Base-by-base conservation (phyloP, 2,329 filamentous ascomycete genomes). In the Alternaria sp. region DNA sequence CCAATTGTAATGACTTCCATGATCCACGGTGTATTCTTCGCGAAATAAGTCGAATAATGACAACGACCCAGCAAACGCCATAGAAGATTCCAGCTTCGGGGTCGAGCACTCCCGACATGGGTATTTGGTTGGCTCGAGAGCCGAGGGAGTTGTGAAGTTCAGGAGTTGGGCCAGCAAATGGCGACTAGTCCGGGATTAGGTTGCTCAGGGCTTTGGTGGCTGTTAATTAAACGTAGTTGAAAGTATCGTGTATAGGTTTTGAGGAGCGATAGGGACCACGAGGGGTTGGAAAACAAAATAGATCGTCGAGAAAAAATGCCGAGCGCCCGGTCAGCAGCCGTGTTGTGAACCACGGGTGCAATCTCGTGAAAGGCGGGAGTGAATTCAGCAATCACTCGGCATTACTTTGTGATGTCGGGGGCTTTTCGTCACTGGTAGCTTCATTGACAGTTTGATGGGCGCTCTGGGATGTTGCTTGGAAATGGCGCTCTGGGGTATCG, bases 31-130 rank as follows among this genome's bases (percentile, higher is more conserved):
- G 72, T 11, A 78, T 43, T 54, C 72, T 68, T 34, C 73, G 65
- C 36, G 75, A 76, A 20, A 70, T 54, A 4, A 76, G 59, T 30
- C 75, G 66, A 9, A 70, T 64, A 18, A 72, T 59, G 30, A 77
- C 70, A 8, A 75, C 66, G n/a, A 76, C 22, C 75, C 75, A 77
- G 58, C 75, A 77, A 32, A 74, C 57, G 11, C 62, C 65, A 52
- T 76, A 78, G 59, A 74, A 76, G 22, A 77, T 76, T 4, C 67
- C 70, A 4, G 74, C 68, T 59, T 78, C 75, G 32, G 75, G 75
- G 46, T 77, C 66, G 6, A 78, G 67, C 28, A 71, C 62, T 38
- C 32, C 28, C 34, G 73, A 72, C 72, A 74, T 75, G 18, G 34
- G 28, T 39, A 43, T 36, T n/a, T 55, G 24, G 34, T 54, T 30